Evolutionary conservation across 169 alveolate species (phyloP).

Genomic region (Plasmodium fragile): DNA sequence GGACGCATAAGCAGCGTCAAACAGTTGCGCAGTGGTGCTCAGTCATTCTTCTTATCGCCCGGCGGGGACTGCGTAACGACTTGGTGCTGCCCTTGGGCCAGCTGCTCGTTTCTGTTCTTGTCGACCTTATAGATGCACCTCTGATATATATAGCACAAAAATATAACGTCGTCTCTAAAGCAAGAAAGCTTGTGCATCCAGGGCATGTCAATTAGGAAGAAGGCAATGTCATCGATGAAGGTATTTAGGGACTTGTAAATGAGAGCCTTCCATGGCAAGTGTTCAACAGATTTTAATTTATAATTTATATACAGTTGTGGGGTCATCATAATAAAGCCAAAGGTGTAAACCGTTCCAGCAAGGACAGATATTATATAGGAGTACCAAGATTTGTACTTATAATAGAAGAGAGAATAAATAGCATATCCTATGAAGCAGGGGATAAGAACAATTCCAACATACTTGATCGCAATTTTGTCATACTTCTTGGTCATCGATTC

Average conservation of each 20-base stretch:
- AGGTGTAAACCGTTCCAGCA: conserved; percentile 95
- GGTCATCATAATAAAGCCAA: conserved; percentile 96
- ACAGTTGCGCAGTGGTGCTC: not conserved
- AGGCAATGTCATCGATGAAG: conserved; percentile 98
- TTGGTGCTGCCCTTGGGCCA: conserved; percentile 8
- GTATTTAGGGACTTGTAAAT: conserved; percentile 96
- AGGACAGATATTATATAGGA: conserved; percentile 93
- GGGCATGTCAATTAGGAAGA: conserved; percentile 98
- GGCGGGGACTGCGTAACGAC: not conserved
- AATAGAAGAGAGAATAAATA: conserved; percentile 91
- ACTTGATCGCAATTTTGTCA: conserved; percentile 93
- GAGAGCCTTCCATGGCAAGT: conserved; percentile 98
- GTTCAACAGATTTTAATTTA: conserved; percentile 98
- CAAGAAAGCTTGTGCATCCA: conserved; percentile 96
- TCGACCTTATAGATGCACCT: conserved; percentile 93
- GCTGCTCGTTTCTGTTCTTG: conserved; percentile 53
- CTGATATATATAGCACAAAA: conserved; percentile 96
- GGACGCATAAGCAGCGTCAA: not conserved
- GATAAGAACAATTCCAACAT: conserved; percentile 90
- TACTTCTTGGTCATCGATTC: conserved; percentile 93
- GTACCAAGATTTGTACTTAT: conserved; percentile 96
- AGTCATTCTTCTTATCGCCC: conserved; percentile 59
- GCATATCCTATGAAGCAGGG: conserved; percentile 93
- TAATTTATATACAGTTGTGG: conserved; percentile 99
- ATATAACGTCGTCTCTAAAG: conserved; percentile 98